Base-by-base conservation (phyloP, 345 rosid species). In the Sonneratia caseolaris region DNA sequence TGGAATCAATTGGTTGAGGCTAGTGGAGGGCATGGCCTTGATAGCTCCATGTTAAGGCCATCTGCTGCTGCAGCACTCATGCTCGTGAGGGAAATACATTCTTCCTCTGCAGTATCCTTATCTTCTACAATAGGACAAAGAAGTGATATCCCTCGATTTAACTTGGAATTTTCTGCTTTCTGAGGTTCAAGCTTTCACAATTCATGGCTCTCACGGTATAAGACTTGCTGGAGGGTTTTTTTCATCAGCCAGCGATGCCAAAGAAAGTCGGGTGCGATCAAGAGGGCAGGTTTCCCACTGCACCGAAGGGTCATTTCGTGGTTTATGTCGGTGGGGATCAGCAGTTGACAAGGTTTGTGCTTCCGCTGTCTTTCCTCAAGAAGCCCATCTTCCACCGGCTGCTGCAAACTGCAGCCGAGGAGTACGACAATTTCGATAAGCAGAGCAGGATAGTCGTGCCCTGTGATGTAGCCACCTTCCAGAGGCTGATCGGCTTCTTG, bases 221-320 rank as follows among this genome's bases (percentile, higher is more conserved):
- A 8, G 43, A 40, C 43, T 40, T 40, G 43, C 43, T 40, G 43
- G 15, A 3, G 15, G 2, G 15, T 12, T 55, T 27, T 27, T 27
- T 40, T 40, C 43, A 55, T 55, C 59, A 3, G 7, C 18, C n/a
- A 55, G 22, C 4, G 59, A 55, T 55, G 59, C 59, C 59, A 4
- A 1, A 4, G 21, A 55, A 55, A 21, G 24, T 55, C 22, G 59
- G 18, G 22, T 12, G 68, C 21, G 68, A 38, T 65, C 19, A 19
- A 12, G 68, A 21, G 3, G 47, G 9, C 5, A 8, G 68, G 45
- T 14, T 5, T 40, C 9, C 9, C 19, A 36, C 1, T 8, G 68
- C 68, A 5, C 68, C 68, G 15, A 66, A 66, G 68, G 68, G 5
- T 37, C 68, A 66, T 66, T 66, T 66, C 18, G 68, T 66, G 68